Percentiles rank a stretch among this genome's conserved stretches.
phyloP scores from a whole-genome alignment of 2,329 filamentous ascomycete species.

The Talaromyces funiculosus region DNA sequence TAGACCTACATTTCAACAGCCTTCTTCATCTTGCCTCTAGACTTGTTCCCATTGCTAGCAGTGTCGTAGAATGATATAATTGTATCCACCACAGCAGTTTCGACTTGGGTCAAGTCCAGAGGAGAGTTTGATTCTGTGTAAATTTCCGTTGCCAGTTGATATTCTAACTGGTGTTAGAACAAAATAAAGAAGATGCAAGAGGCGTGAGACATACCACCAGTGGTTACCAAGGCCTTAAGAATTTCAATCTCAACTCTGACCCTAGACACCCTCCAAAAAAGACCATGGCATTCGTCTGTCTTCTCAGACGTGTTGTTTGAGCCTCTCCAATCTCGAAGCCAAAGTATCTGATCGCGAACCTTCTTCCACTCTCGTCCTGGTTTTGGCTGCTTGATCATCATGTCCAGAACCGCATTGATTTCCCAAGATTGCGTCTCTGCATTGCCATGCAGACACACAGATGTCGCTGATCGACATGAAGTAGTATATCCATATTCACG shows the following conservation, averaged over 20 bases:
- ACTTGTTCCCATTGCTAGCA: slow-evolving; percentile 60
- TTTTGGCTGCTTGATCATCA: slow-evolving; percentile 38
- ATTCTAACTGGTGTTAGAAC: slow-evolving; percentile 26
- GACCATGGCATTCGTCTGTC: slow-evolving; percentile 34
- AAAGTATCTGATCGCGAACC: slow-evolving; percentile 49
- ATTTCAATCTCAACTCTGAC: slow-evolving; percentile 53
- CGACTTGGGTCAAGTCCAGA: slow-evolving; percentile 43
- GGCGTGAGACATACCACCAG: slow-evolving; percentile 32
- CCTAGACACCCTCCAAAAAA: slow-evolving; percentile 47
- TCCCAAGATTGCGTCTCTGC: slow-evolving; percentile 50
- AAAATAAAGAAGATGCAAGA: background rate
- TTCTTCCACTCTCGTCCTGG: slow-evolving; percentile 46
- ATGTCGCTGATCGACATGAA: slow-evolving; percentile 36
- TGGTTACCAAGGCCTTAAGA: slow-evolving; percentile 50
- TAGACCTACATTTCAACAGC: slow-evolving; percentile 51
- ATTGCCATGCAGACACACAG: slow-evolving; percentile 49
- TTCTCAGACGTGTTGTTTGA: slow-evolving; percentile 18
- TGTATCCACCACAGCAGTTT: slow-evolving; percentile 47
- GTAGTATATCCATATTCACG: slow-evolving; percentile 34
- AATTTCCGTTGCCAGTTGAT: slow-evolving; percentile 36
- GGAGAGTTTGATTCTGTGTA: slow-evolving; percentile 33
- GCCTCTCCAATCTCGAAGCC: slow-evolving; percentile 57
- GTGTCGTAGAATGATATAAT: slow-evolving; percentile 57
- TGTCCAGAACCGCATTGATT: slow-evolving; percentile 49
- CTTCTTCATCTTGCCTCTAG: slow-evolving; percentile 57